A percentile compares a stretch with the other conserved stretches of the same genome.
Conservation (phyloP, 2,329 filamentous ascomycete genomes). For the Botrytis aclada region DNA sequence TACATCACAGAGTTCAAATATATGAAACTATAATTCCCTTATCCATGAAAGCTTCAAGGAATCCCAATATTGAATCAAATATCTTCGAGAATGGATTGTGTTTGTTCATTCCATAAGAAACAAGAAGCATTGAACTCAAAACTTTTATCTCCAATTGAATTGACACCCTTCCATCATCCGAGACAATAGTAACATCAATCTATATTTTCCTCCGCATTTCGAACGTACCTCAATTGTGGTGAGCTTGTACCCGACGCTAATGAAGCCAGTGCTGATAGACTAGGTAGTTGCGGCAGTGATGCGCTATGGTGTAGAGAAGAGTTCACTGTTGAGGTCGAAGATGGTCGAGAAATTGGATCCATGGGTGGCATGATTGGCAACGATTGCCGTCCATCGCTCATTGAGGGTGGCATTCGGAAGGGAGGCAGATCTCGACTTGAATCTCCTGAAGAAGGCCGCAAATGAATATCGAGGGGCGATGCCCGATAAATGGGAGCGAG, state of each 20-base stretch:
- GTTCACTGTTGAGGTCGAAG: slow-evolving; percentile 50
- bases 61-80: not conserved
- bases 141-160: not conserved
- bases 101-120: not conserved
- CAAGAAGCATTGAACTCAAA: not conserved
- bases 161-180: slow-evolving; percentile 2
- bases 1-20: slow-evolving; percentile 14
- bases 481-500: slow-evolving; percentile 56
- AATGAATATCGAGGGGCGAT: slow-evolving; percentile 50
- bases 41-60: not conserved
- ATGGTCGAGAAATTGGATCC: slow-evolving; percentile 50
- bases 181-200: not conserved
- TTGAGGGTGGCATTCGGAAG: slow-evolving; percentile 45
- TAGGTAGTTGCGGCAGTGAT: slow-evolving; percentile 47
- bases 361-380: slow-evolving; percentile 44
- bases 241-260: slow-evolving; percentile 49
- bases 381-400: slow-evolving; percentile 46
- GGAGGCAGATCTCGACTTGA: slow-evolving; percentile 46
- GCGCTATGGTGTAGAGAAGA: slow-evolving; percentile 44
- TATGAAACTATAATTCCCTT: not conserved
- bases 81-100: not conserved
- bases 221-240: slow-evolving; percentile 49
- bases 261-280: slow-evolving; percentile 57
- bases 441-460: slow-evolving; percentile 48
- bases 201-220: slow-evolving; percentile 21